Evolutionary conservation across 129 eudicot species (phyloP).

Genomic region (Artemisia tridentata): DNA sequence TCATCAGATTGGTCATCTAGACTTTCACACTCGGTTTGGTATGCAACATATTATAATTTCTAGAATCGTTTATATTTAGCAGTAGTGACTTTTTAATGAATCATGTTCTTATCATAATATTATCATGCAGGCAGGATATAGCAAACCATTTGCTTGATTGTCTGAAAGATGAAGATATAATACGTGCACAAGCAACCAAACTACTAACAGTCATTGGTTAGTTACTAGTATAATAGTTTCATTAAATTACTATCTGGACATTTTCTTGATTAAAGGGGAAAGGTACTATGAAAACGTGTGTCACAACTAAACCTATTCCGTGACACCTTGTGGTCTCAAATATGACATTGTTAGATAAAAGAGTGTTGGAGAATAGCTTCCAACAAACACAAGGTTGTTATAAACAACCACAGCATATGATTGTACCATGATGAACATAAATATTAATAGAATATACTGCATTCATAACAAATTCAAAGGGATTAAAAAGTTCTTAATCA

Average conservation of each 20-base stretch:
- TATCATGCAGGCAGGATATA: slow-evolving; percentile 64
- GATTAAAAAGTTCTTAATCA: no score
- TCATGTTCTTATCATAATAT: slow-evolving; percentile 15
- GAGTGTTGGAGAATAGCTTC: no score
- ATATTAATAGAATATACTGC: no score
- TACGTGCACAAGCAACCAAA: slow-evolving; percentile 49
- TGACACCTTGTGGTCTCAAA: no score
- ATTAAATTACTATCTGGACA: neutral
- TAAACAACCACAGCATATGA: no score
- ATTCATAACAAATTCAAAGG: no score
- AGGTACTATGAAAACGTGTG: no score
- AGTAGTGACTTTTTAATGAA: neutral
- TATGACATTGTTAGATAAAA: no score
- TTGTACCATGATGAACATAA: no score
- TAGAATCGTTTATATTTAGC: neutral
- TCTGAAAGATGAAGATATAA: slow-evolving; percentile 57
- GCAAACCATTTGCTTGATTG: slow-evolving; percentile 58
- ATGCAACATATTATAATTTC: slow-evolving; percentile 12
- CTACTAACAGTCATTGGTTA: slow-evolving; percentile 67
- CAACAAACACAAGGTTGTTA: no score
- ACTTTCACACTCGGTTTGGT: slow-evolving; percentile 55
- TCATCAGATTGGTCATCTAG: slow-evolving; percentile 38
- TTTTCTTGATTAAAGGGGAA: no score
- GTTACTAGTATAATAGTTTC: slow-evolving; percentile 19
- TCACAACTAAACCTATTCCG: no score